Evolutionary conservation across 2,329 filamentous ascomycete genomes (phyloP), one percentile per base, ranked within the genome.

Genomic region (Ophidiomyces ophidiicola): DNA sequence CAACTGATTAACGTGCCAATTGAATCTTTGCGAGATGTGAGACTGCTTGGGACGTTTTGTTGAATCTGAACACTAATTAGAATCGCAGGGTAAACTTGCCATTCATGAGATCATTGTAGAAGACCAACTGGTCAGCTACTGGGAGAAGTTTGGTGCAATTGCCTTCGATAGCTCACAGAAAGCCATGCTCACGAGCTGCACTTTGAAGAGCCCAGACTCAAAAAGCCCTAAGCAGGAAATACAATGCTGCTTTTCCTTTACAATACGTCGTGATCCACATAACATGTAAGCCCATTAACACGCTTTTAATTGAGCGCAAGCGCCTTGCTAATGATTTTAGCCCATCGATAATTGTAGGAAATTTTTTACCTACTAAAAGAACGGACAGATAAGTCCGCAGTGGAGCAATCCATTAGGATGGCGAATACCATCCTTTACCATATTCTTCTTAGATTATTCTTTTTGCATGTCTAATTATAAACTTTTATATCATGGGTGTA

Each of bases 121-220:
- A 64, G 85, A 93, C 45, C 92, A 87, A 28, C 75, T 94, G 44
- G 90, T 96, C 39, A 83, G 84, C 52, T 98, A 98, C 55, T 98
- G 90, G 90, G 90, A 98, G 62, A 94, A 98, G 54, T 98, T 98
- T 55, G 87, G 88, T 36, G 88, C 86, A 4, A 96, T 98, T 52
- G 92, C 90, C 6, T 98, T 98, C 60, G 90, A 98, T 56, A 77
- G 80, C 42, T 79, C 76, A 6, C 90, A 96, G 57, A 94, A 98
- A 58, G 92, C 88, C 15, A 84, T 98, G 53, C 68, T 98, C 49
- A 98, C 90, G 15, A 88, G 83, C 48, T 98, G 90, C 57, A 81
- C 83, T 7, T 65, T 98, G 45, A 94, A 94, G 61, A 87, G 78
- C 49, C 87, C 83, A 3, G 74, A 77, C 46, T 70, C 76, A 36